Evolutionary conservation across 2,329 filamentous ascomycete species (phyloP).

Genomic region (Fusarium algeriense): DNA sequence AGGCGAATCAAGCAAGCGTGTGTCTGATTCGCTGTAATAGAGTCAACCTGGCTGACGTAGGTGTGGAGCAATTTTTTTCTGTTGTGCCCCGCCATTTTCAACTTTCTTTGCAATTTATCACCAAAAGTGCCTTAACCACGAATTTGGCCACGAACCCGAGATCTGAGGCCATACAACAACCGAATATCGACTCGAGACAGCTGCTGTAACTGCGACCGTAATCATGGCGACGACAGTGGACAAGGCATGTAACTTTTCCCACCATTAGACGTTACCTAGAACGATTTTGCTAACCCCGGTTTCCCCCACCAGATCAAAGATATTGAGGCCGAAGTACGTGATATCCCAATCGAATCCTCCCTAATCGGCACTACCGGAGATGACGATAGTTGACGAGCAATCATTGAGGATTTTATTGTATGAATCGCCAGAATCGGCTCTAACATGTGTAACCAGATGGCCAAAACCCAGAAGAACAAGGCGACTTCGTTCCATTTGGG

Average conservation of each 20-base stretch:
- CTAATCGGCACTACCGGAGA: slow-evolving; percentile 23
- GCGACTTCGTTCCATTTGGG: slow-evolving; percentile 93
- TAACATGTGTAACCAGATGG: slow-evolving; percentile 73
- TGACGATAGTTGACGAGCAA: slow-evolving; percentile 10
- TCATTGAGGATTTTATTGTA: slow-evolving; percentile 5
- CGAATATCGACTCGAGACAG: slow-evolving; percentile 21
- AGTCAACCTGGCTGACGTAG: slow-evolving; percentile 48
- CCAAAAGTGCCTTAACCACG: slow-evolving; percentile 36
- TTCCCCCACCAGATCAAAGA: slow-evolving; percentile 81
- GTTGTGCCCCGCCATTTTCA: slow-evolving; percentile 53
- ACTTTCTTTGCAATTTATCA: slow-evolving; percentile 42
- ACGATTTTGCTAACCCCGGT: slow-evolving; percentile 52
- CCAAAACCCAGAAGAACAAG: slow-evolving; percentile 97
- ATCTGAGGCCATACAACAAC: slow-evolving; percentile 35
- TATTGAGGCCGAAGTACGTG: slow-evolving; percentile 89
- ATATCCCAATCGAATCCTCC: slow-evolving; percentile 21
- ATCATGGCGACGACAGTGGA: slow-evolving; percentile 97
- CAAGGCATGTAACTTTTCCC: slow-evolving; percentile 72
- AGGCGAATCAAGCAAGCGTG: neutral
- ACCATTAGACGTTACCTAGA: slow-evolving; percentile 7
- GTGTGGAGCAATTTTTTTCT: slow-evolving; percentile 48
- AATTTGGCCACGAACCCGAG: slow-evolving; percentile 34
- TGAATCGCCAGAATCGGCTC: slow-evolving; percentile 16
- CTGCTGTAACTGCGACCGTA: slow-evolving; percentile 41
- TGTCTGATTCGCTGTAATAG: slow-evolving; percentile 26